Conservation (phyloP, 371 early-diverging fungal genomes). For the Saksenaea oblongispora region DNA sequence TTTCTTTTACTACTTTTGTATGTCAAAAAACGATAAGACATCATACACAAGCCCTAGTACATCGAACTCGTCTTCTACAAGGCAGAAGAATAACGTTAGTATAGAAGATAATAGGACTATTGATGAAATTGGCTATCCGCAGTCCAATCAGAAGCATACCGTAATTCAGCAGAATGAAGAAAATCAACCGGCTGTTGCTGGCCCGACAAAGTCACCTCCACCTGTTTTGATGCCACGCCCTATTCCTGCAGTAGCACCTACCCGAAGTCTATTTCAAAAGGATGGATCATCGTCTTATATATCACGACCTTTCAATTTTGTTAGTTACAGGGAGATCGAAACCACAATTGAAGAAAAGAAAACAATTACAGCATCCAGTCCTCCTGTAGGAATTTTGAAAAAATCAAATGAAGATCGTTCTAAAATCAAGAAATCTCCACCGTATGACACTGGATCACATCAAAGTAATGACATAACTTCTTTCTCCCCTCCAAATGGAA, state of each 20-base stretch:
- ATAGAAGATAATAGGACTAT: background rate
- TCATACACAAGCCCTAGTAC: background rate
- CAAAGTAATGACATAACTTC: background rate
- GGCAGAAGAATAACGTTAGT: background rate
- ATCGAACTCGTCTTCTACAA: background rate
- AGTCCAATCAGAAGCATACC: background rate
- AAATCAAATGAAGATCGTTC: background rate
- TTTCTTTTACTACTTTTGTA: background rate
- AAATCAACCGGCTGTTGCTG: slow-evolving; percentile 3
- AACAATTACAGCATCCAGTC: background rate
- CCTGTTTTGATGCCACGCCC: slow-evolving; percentile 27
- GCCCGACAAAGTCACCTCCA: slow-evolving; percentile 24
- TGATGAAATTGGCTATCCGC: slow-evolving; percentile 1
- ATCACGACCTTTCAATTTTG: background rate
- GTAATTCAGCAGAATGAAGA: background rate
- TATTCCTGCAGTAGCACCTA: slow-evolving; percentile 17
- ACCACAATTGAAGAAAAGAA: background rate
- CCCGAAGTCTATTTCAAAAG: slow-evolving; percentile 15
- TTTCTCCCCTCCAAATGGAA: background rate
- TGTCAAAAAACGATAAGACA: background rate
- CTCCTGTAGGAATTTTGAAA: background rate
- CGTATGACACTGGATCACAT: background rate
- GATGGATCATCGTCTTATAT: background rate
- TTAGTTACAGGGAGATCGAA: background rate
- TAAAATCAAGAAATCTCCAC: background rate